Percentiles rank a stretch among this genome's conserved stretches.
Conservation (phyloP, 1,139 yeast genomes). For the Nakaseomyces sp. region DNA sequence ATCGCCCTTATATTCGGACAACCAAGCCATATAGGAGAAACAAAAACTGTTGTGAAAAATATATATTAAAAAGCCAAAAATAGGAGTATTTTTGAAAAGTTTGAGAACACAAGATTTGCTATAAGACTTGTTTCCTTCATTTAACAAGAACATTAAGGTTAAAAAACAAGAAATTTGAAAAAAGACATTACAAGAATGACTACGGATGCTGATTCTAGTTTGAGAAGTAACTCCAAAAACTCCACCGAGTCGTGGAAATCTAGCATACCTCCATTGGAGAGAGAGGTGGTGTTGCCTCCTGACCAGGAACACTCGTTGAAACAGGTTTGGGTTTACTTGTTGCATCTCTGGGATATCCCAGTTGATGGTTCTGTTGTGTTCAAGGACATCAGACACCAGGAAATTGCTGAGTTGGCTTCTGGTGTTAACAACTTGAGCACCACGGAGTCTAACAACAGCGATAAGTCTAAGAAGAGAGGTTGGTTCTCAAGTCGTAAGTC, state of each 20-base stretch:
- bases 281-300: conserved; percentile 1
- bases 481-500: neutral
- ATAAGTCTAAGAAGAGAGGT: neutral
- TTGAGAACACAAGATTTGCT: no score
- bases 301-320: conserved; percentile 59
- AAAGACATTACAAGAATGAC: neutral
- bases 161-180: neutral
- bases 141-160: no score
- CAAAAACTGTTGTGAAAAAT: no score
- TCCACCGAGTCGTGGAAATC: neutral
- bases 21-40: no score
- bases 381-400: conserved; percentile 2
- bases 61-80: no score
- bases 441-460: neutral
- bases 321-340: conserved; percentile 64
- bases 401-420: neutral
- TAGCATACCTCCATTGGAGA: conserved; percentile 1
- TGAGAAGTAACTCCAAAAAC: neutral
- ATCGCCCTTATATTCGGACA: no score
- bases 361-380: conserved; percentile 34
- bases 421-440: neutral
- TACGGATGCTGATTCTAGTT: neutral
- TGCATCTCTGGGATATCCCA: conserved; percentile 54
- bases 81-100: no score
- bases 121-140: no score